Base-by-base conservation (phyloP, 805 yeast genomes). In the Lipomyces japonicus region DNA sequence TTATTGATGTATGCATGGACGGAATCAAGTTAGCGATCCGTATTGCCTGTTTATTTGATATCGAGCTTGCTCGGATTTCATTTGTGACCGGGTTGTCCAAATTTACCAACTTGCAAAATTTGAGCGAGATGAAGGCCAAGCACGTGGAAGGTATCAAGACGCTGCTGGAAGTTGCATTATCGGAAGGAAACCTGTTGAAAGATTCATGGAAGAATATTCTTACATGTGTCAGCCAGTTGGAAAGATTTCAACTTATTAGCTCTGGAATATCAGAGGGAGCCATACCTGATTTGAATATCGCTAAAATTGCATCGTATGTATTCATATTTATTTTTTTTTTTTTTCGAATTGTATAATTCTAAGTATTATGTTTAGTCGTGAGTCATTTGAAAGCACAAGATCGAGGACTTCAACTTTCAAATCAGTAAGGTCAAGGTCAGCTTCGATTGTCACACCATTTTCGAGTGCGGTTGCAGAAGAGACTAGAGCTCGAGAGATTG, bases 81-180 rank as follows among this genome's bases (percentile, higher is more conserved):
- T 93, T 91, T 65, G 80, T 95, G 53, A 84, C 95, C 48, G 95
- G 96, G 0, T 74, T 93, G 59, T 82, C 88, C 30, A 95, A 90
- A 66, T 90, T 88, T 63, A 81, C 91, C 46, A 85, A 86, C 60
- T 71, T 91, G 53, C 81, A 82, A 65, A 88, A 87, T 61, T 76
- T 84, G 50, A 82, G 83, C 51, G 95, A 86, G 63, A 78, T 93
- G 73, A 79, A 78, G 51, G 67, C 74, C 3, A 91, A 91, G 68
- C 89, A 89, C 64, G 80, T 93, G 21, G 82, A 80, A 48, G 96
- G 97, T 0, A 78, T 89, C 46, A 72, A 81, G 49, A 75, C 84
- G 4, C 69, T 93, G 63, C 70, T 93, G 50, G 88, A 84, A 38
- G 73, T 87, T 49, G 90, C 96, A 0, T 78, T 85, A 16, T 66